Conservation (phyloP, 352 stramenopile species). For the Phytophthora uliginosa region DNA sequence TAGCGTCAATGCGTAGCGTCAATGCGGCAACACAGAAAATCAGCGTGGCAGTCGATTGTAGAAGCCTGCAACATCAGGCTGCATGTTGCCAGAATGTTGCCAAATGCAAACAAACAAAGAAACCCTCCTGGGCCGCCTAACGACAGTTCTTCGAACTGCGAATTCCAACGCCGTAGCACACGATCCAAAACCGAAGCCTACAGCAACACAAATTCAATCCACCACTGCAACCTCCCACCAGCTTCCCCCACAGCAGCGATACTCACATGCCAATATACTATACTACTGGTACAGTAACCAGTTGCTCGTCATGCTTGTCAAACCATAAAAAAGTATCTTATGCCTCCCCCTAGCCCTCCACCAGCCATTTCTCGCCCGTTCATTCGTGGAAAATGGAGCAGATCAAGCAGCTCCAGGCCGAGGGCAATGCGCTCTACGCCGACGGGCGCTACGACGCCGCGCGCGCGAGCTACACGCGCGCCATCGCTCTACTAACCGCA, state of each 20-base stretch:
- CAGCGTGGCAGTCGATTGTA: too few species aligned
- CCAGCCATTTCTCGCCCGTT: background rate
- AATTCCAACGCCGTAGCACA: background rate
- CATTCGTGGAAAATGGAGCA: conserved; percentile 32
- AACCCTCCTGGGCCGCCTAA: too few species aligned
- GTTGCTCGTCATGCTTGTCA: conserved; percentile 6
- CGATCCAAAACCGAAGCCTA: background rate
- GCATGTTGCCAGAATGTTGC: too few species aligned
- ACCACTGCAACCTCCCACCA: background rate
- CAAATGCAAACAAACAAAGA: too few species aligned
- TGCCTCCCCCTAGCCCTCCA: conserved; percentile 4
- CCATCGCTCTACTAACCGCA: conserved; percentile 41
- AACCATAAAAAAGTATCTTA: conserved; percentile 20
- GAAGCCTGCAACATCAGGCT: too few species aligned
- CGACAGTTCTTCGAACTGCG: too few species aligned
- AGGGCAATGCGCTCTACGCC: conserved; percentile 64
- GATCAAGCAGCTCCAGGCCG: conserved; percentile 50
- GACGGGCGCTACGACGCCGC: conserved; percentile 70
- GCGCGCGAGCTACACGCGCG: conserved; percentile 57
- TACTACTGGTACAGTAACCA: background rate
- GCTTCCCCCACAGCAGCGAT: background rate
- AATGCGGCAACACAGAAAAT: too few species aligned
- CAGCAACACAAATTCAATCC: background rate
- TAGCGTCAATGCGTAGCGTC: too few species aligned
- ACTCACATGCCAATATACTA: background rate